Evolutionary conservation across 805 yeast species (phyloP), one percentile per base, ranked within the genome.

Genomic region (Suhomyces canberraensis): DNA sequence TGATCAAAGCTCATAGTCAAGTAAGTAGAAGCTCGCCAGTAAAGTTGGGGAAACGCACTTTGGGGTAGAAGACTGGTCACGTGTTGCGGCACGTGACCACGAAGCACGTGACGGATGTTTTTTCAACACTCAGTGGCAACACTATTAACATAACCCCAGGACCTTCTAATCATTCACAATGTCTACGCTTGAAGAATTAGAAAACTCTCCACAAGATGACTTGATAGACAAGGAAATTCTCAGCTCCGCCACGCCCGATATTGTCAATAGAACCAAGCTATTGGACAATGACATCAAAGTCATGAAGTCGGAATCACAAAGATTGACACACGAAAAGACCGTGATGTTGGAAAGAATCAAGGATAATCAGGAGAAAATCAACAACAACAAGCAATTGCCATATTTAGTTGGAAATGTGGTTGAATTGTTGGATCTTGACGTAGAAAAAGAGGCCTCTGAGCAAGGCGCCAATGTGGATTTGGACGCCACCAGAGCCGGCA

Each of bases 331-430:
- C 65, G 98, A 93, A 54, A 87, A 88, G 68, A 79, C 87, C 39
- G 87, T 88, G 34, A 93, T 91, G 96, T 65, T 79, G 37, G 96
- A 89, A 49, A 82, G 91, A 60, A 88, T 93, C 64, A 89, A 90
- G 60, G 98, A 93, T 54, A 93, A 93, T 66, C 88, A 84, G 59
- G 97, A 91, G 51, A 93, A 93, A 66, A 91, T 93, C 63, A 87
- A 87, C 54, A 91, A 93, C 60, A 93, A 93, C 64, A 86, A 84
- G 64, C 97, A 90, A 62, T 74, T 93, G 54, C 99, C 99, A 11
- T 93, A 93, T 54, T 69, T 93, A 39, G 98, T 93, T 34, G 97
- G 97, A 17, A 93, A 93, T 58, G 95, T 93, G 35, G 98, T 93
- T 22, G 99, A 93, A 64, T 71, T 93, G 41, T 75, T 93, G 54